phyloP scores from a whole-genome alignment of 2,329 filamentous ascomycete genomes.

The Colletotrichum tabaci region DNA sequence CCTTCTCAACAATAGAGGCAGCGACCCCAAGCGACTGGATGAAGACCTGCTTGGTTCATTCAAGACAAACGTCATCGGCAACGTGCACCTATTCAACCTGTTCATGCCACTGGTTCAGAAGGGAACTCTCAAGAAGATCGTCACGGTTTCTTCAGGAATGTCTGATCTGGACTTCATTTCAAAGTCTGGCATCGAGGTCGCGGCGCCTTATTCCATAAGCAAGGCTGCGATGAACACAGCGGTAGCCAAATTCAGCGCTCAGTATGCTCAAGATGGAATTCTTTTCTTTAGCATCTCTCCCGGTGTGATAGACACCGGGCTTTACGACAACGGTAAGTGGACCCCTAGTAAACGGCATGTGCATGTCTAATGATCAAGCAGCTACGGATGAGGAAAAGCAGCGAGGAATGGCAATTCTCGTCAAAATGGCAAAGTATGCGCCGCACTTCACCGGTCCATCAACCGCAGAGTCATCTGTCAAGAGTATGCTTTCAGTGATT shows the following conservation, averaged over 20 bases:
- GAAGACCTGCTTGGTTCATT: conserved; percentile 46
- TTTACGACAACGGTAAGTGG: conserved; percentile 46
- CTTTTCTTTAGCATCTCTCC: conserved; percentile 68
- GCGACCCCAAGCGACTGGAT: conserved; percentile 15
- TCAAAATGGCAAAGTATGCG: not conserved
- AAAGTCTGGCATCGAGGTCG: conserved; percentile 52
- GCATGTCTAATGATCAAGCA: not conserved
- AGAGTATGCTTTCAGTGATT: not conserved
- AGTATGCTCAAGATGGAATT: conserved; percentile 65
- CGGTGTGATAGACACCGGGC: conserved; percentile 64
- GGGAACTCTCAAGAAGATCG: conserved; percentile 68
- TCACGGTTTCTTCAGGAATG: conserved; percentile 64
- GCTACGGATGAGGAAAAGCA: not conserved
- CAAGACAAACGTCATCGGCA: conserved; percentile 65
- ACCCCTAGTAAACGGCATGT: too few relatives aligned
- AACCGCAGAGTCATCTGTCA: not conserved
- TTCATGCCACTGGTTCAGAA: conserved; percentile 68
- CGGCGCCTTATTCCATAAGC: conserved; percentile 60
- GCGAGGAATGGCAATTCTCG: not conserved
- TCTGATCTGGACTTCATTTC: conserved; percentile 63
- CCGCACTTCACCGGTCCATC: not conserved
- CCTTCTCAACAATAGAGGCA: not conserved
- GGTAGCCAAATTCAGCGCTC: conserved; percentile 66
- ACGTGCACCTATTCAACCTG: conserved; percentile 66
- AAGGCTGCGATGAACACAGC: conserved; percentile 68